These are phyloP conservation scores for Trebouxia sp. DNA, from an alignment of 139 green algal species.

Conservation along the genomic window DNA sequence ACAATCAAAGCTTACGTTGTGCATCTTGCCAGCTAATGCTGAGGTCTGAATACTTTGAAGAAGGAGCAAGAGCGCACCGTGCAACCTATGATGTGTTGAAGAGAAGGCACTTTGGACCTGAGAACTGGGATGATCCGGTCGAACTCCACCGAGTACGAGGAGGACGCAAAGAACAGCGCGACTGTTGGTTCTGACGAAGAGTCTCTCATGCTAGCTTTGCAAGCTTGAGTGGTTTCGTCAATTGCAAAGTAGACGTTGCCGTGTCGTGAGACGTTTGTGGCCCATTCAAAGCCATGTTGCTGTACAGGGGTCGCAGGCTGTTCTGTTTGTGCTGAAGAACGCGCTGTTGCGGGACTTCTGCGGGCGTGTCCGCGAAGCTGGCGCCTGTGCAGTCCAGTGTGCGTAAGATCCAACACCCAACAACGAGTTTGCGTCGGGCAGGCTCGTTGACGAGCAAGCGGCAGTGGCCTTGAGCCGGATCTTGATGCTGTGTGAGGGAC, in stretches of 20 bases:
- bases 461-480: no score
- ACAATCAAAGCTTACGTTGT: no score
- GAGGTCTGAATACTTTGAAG: no score
- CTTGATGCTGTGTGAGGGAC: no score
- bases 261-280: slow-evolving; percentile 6
- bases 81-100: slow-evolving; percentile 10
- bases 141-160: slow-evolving; percentile 8
- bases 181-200: slow-evolving; percentile 2
- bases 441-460: no score
- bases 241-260: slow-evolving; percentile 18
- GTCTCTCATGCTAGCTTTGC: not conserved
- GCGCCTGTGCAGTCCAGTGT: not conserved
- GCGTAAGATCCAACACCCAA: not conserved
- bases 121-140: slow-evolving; percentile 14
- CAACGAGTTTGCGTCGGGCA: not conserved
- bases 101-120: not conserved
- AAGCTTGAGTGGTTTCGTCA: slow-evolving; percentile 16
- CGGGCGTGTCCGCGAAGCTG: not conserved
- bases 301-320: not conserved
- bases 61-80: not conserved
- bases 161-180: slow-evolving; percentile 15
- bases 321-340: not conserved
- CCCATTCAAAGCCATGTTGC: not conserved
- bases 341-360: not conserved
- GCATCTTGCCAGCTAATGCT: not conserved